These are phyloP conservation scores for Neoboletus subvelutipes DNA, from an alignment of 768 basidiomycete genomes.

Conservation along the genomic window DNA sequence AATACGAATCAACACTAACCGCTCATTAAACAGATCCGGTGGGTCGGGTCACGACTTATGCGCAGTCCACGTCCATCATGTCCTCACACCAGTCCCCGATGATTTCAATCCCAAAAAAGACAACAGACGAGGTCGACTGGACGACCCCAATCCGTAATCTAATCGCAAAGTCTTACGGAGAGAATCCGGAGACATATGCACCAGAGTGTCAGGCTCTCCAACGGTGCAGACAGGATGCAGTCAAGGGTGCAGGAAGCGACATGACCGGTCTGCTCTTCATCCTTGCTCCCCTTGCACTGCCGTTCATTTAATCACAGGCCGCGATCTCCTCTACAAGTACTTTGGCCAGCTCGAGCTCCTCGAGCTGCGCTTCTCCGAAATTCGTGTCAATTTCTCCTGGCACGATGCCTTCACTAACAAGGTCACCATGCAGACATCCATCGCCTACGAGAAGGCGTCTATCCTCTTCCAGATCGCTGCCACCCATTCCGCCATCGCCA, in stretches of 20 bases:
- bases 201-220: slow-evolving; percentile 84
- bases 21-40: not conserved
- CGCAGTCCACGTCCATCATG: slow-evolving; percentile 39
- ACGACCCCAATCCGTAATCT: slow-evolving; percentile 80
- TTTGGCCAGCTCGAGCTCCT: slow-evolving; percentile 98
- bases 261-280: slow-evolving; percentile 64
- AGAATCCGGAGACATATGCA: slow-evolving; percentile 85
- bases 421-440: slow-evolving; percentile 89
- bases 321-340: slow-evolving; percentile 97
- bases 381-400: slow-evolving; percentile 96
- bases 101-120: slow-evolving; percentile 90
- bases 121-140: slow-evolving; percentile 98
- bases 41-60: not conserved
- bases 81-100: slow-evolving; percentile 83
- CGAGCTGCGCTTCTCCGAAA: slow-evolving; percentile 95
- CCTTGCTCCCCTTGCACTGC: not conserved
- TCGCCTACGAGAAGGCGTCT: slow-evolving; percentile 98
- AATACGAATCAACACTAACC: slow-evolving; percentile 21
- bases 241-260: slow-evolving; percentile 94
- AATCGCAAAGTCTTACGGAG: slow-evolving; percentile 91
- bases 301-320: slow-evolving; percentile 44
- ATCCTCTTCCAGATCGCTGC: slow-evolving; percentile 95
- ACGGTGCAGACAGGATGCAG: slow-evolving; percentile 92
- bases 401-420: slow-evolving; percentile 96
- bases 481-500: slow-evolving; percentile 89